phyloP scores from a whole-genome alignment of 805 yeast genomes.

The Candida pseudoglaebosa region DNA sequence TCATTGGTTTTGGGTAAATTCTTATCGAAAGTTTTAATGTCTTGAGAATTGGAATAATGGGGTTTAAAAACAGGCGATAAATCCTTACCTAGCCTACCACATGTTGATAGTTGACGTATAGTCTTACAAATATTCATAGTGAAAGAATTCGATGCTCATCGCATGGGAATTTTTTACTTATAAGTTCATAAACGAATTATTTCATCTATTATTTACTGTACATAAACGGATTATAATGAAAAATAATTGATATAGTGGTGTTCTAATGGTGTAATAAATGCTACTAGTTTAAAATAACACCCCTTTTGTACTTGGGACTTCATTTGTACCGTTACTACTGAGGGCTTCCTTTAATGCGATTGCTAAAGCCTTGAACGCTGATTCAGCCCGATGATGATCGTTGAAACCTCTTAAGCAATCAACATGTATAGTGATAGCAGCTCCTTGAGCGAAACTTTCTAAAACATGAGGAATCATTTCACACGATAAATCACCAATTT shows the following conservation, averaged over 20 bases:
- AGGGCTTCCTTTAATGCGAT: conserved; percentile 86
- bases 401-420: conserved; percentile 91
- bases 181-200: neutral
- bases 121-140: neutral
- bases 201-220: too few relatives aligned
- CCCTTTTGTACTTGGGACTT: conserved; percentile 95
- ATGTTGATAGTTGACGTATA: neutral
- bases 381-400: conserved; percentile 95
- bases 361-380: conserved; percentile 95
- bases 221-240: too few relatives aligned
- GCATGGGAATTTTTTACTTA: conserved; percentile 1
- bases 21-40: conserved; percentile 42
- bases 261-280: too few relatives aligned
- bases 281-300: conserved; percentile 71
- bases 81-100: neutral
- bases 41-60: conserved; percentile 8
- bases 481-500: conserved; percentile 84
- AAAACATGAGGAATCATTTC: conserved; percentile 99
- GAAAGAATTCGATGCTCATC: neutral
- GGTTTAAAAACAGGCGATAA: conserved; percentile 6
- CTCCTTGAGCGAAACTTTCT: conserved; percentile 90
- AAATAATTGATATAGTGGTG: too few relatives aligned
- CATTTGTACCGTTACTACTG: conserved; percentile 78
- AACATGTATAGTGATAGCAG: conserved; percentile 87
- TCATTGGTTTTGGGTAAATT: conserved; percentile 56